These are phyloP conservation scores for Neoscytalidium dimidiatum DNA, from an alignment of 2,329 filamentous ascomycete species.

Conservation along the genomic window DNA sequence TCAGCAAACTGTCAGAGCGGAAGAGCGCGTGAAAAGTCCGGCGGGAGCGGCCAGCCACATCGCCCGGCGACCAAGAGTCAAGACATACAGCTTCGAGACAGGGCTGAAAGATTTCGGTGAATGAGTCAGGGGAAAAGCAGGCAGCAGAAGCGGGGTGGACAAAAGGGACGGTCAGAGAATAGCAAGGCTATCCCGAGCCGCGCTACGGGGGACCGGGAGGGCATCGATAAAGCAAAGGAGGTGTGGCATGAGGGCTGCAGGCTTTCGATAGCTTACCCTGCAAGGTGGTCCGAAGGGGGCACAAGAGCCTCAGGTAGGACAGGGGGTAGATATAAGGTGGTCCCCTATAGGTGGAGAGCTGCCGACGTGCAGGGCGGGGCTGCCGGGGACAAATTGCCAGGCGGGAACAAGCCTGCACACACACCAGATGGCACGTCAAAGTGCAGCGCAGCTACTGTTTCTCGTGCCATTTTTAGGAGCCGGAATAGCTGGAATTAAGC, in stretches of 20 bases:
- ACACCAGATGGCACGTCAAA: neutral
- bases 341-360: neutral
- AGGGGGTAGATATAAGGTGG: neutral
- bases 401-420: neutral
- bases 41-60: neutral
- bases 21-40: neutral
- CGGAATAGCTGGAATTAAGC: neutral
- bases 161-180: neutral
- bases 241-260: neutral
- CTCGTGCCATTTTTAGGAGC: neutral
- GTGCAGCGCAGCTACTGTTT: neutral
- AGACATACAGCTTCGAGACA: neutral
- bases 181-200: neutral
- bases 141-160: neutral
- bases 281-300: neutral
- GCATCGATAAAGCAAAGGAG: neutral
- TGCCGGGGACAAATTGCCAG: neutral
- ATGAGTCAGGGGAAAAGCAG: neutral
- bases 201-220: neutral
- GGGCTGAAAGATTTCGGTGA: neutral
- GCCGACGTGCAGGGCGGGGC: neutral
- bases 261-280: conserved; percentile 4
- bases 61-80: neutral
- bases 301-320: conserved; percentile 3
- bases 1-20: neutral